Evolutionary conservation across 306 rosid genomes (phyloP), one percentile per base, ranked within the genome.

Genomic region (Vigna hirtella): DNA sequence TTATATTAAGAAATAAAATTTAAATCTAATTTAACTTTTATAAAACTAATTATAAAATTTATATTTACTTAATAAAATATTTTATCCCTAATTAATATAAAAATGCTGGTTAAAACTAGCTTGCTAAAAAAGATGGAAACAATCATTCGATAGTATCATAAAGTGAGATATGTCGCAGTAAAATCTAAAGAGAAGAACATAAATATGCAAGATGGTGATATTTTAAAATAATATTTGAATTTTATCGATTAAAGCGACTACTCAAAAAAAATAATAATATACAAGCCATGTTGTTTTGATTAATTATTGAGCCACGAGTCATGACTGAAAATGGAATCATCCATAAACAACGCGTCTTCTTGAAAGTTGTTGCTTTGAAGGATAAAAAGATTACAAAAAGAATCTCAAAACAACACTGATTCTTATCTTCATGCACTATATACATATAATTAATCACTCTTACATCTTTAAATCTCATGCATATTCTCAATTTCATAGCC

Each of bases 201-300:
- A 57, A 47, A 47, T 20, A 0, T 45, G 76, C 63, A 53, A 56
- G 14, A 56, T 73, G 36, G 3, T 17, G 15, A 4, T 20, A 58
- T 7, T 53, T 13, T 14, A 10, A 9, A 16, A 70, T 58, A 48
- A 1, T 17, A 50, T 69, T 58, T 34, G 30, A 30, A 48, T 5
- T 17, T 7, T 48, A 55, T 22, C 51, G 12, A 15, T 32, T 26
- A 9, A 62, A 36, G 48, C 24, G 32, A 40, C 32, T 28, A 34
- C 45, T 7, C 42, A 53, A 42, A 72, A 47, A 34, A 45, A 51
- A 18, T n/a, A n/a, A 52, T 18, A 32, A 20, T 32, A 30, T 7
- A 32, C 38, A 26, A 48, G 56, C 22, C 72, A 61, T 43, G 65
- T 70, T 49, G 65, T 61, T 49, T 64, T 70, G 56, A 51, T 65